phyloP scores from a whole-genome alignment of 768 basidiomycete genomes.

The Psilocybe subaeruginosa region DNA sequence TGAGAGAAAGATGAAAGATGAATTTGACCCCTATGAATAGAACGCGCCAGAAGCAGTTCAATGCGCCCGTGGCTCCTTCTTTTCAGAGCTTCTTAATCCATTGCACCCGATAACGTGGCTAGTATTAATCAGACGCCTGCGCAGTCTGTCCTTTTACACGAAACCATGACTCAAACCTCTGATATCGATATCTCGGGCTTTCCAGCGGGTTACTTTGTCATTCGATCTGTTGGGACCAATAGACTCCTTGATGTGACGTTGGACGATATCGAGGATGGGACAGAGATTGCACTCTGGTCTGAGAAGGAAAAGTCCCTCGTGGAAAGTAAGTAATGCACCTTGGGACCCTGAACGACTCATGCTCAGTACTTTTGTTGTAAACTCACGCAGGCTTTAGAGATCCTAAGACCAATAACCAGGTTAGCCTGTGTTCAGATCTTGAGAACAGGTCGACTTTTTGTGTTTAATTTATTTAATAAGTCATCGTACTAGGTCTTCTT shows the following conservation, averaged over 20 bases:
- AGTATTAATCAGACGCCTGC: neutral
- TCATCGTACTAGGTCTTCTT: conserved; percentile 68
- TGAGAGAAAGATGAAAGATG: neutral
- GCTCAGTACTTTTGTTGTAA: neutral
- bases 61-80: neutral
- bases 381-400: conserved; percentile 59
- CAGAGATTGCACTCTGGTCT: conserved; percentile 66
- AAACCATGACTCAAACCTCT: conserved; percentile 21
- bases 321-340: conserved; percentile 56
- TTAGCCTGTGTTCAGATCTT: conserved; percentile 22
- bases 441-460: neutral
- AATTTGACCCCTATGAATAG: conserved; percentile 10
- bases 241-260: conserved; percentile 60
- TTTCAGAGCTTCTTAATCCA: neutral
- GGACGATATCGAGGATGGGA: conserved; percentile 60
- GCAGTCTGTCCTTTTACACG: neutral
- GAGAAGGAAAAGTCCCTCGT: conserved; percentile 79
- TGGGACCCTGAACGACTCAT: neutral
- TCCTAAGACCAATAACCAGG: conserved; percentile 78
- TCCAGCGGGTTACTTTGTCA: conserved; percentile 64
- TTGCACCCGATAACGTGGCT: neutral
- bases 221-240: conserved; percentile 55
- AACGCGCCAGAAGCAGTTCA: neutral
- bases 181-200: conserved; percentile 43
- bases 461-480: neutral